Evolutionary conservation across 2,329 filamentous ascomycete species (phyloP).

Genomic region (Ophiostoma ulmi): DNA sequence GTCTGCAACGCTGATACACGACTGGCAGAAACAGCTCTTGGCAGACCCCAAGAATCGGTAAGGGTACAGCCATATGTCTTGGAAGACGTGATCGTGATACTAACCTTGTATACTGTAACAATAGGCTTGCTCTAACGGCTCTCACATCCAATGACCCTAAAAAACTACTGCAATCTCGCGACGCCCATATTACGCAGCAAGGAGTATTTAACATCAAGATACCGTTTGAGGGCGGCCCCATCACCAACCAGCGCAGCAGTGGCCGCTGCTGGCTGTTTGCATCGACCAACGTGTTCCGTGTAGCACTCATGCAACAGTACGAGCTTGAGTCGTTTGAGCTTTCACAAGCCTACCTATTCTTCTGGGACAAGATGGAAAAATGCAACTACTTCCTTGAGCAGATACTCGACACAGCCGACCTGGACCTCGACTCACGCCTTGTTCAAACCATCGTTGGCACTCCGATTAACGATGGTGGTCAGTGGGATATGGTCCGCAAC

Average conservation of each 20-base stretch:
- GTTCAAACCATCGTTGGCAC: constrained; percentile 63
- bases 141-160: constrained; percentile 63
- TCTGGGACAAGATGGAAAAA: constrained; percentile 93
- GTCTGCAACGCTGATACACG: background rate
- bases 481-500: constrained; percentile 91
- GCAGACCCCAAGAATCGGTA: constrained; percentile 9
- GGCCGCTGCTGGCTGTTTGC: constrained; percentile 92
- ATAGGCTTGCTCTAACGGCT: constrained; percentile 68
- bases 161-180: constrained; percentile 59
- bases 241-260: constrained; percentile 77
- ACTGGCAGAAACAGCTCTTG: constrained; percentile 14
- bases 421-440: constrained; percentile 67
- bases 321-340: constrained; percentile 73
- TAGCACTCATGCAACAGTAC: constrained; percentile 82
- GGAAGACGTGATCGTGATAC: background rate
- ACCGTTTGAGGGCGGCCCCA: constrained; percentile 71
- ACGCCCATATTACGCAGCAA: constrained; percentile 60
- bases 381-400: constrained; percentile 85
- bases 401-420: constrained; percentile 65
- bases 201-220: constrained; percentile 82
- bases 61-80: background rate
- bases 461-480: constrained; percentile 74
- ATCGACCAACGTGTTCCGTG: constrained; percentile 82
- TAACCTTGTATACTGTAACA: background rate
- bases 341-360: constrained; percentile 84